Percentiles rank a stretch among this genome's conserved stretches.
Conservation (phyloP, 2,329 filamentous ascomycete species). For the Pyrenochaeta sp. region DNA sequence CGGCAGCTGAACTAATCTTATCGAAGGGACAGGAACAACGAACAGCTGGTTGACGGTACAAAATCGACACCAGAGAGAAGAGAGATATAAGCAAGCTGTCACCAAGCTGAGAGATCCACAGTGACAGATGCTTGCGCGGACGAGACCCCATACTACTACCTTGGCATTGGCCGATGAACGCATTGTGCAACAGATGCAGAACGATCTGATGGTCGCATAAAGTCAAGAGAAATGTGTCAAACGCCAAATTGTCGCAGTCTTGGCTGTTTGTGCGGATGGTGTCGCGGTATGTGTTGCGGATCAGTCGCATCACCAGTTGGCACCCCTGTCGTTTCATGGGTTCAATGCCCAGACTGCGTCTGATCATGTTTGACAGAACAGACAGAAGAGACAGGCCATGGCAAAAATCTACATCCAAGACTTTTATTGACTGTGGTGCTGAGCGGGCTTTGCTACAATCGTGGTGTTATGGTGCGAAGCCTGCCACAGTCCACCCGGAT, state of each 20-base stretch:
- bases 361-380: not conserved
- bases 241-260: constrained; percentile 14
- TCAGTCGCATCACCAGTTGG: constrained; percentile 18
- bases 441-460: too few relatives aligned
- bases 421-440: too few relatives aligned
- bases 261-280: constrained; percentile 12
- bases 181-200: constrained; percentile 26
- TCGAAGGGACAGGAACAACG: not conserved
- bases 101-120: not conserved
- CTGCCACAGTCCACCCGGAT: too few relatives aligned
- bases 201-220: constrained; percentile 5
- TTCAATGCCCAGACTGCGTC: not conserved
- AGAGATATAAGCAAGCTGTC: not conserved
- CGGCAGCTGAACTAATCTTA: constrained; percentile 20
- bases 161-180: constrained; percentile 8
- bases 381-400: not conserved
- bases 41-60: not conserved
- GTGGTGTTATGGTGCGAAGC: too few relatives aligned
- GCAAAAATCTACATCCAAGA: not conserved
- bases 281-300: constrained; percentile 18
- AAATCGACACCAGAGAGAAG: not conserved
- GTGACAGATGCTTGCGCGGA: constrained; percentile 15
- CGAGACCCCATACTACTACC: constrained; percentile 2
- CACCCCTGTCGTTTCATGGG: constrained; percentile 2
- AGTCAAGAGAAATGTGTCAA: constrained; percentile 10